Conservation (phyloP, 192 early-diverging fungal species). For the Coemansia sp. region DNA sequence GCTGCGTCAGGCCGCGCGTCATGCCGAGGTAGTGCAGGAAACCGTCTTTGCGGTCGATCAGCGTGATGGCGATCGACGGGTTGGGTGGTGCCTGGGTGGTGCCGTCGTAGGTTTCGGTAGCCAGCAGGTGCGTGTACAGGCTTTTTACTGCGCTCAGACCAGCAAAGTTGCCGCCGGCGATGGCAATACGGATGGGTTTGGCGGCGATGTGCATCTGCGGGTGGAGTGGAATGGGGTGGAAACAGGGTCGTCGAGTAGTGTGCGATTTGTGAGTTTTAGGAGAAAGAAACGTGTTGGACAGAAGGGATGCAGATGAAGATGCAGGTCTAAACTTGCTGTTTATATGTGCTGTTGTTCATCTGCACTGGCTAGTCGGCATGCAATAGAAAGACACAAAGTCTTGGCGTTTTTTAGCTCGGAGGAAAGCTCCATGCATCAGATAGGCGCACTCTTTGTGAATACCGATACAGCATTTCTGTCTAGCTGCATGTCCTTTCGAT, state of each 20-base stretch:
- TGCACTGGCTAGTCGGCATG: no score
- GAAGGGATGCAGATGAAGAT: background rate
- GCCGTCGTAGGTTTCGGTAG: conserved; percentile 38
- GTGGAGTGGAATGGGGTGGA: background rate
- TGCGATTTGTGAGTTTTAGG: background rate
- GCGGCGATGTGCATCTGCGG: conserved; percentile 30
- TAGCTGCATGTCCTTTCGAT: no score
- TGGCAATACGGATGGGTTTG: conserved; percentile 33
- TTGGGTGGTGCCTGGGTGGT: conserved; percentile 37
- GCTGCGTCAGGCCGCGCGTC: conserved; percentile 30
- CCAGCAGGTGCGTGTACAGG: conserved; percentile 37
- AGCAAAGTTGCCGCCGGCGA: conserved; percentile 48
- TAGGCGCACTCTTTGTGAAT: background rate
- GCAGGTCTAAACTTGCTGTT: background rate
- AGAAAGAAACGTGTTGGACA: background rate
- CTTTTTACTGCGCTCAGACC: conserved; percentile 34
- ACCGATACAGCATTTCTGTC: no score
- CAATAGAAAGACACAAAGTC: no score
- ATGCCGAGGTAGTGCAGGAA: conserved; percentile 44
- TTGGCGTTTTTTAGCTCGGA: background rate
- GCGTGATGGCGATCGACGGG: conserved; percentile 33
- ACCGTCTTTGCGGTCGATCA: conserved; percentile 38
- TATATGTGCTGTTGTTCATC: background rate
- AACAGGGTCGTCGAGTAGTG: background rate
- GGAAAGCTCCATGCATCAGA: background rate